phyloP scores from a whole-genome alignment of 176 grass and related monocot species.

The Ensete glaucum region DNA sequence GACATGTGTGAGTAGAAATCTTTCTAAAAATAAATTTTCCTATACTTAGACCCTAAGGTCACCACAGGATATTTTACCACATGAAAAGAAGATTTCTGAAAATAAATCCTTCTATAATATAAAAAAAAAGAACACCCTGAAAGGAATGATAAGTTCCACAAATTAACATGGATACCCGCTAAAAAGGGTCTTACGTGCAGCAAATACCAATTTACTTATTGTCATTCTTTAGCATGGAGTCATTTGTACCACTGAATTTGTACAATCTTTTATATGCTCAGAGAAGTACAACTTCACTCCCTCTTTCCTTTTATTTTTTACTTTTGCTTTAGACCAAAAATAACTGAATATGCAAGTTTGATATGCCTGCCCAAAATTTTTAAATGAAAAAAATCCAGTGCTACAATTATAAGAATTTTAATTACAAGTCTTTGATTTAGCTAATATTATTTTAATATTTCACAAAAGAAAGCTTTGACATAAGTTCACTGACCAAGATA shows the following conservation, averaged over 20 bases:
- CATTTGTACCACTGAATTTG: neutral
- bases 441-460: neutral
- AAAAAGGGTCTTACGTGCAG: neutral
- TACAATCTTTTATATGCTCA: neutral
- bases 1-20: neutral
- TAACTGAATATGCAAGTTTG: neutral
- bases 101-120: neutral
- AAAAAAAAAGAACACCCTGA: neutral
- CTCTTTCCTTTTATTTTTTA: neutral
- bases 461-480: neutral
- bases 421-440: neutral
- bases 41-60: neutral
- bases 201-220: neutral
- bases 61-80: neutral
- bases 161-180: neutral
- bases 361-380: neutral
- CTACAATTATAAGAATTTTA: neutral
- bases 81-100: neutral
- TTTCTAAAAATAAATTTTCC: neutral
- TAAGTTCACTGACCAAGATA: constrained; percentile 40
- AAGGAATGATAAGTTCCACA: neutral
- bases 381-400: neutral
- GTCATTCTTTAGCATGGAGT: neutral
- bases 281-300: neutral
- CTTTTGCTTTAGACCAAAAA: neutral